Base-by-base conservation (phyloP, 306 rosid genomes). In the Vigna unguiculata region DNA sequence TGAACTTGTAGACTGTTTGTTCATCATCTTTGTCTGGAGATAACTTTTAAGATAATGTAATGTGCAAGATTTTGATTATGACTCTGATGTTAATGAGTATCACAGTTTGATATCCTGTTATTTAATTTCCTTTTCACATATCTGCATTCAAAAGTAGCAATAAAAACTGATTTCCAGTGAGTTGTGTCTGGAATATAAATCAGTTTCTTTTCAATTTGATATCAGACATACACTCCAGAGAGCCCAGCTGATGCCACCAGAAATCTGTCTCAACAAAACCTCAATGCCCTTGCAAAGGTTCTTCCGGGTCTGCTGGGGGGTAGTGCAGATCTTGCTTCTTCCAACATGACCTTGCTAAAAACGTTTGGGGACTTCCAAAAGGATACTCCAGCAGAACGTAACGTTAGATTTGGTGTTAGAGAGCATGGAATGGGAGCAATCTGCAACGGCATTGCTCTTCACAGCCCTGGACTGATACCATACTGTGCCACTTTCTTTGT, bases 261-360 rank as follows among this genome's bases (percentile, higher is more conserved):
- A 78, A 96, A 91, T 66, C 75, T 96, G 54, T 96, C 99, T 63
- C 99, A 96, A 78, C 80, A 79, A 78, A 91, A 90, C 85, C 98
- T 96, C 19, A 96, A 96, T 75, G 99, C 98, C 74, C 98, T 96
- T 52, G 97, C 83, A 0, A 86, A 83, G 43, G 97, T 92, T 83
- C 89, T 96, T 77, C 99, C 98, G 0, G 99, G 99, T 75, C 75
- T 96, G 68, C 80, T 96, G n/a, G 99, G 99, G 34, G 99, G 99
- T n/a, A 96, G 99, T 91, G 99, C 99, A 1, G 99, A 96, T 61
- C 93, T 96, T 70, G 99, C 99, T 32, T 96, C 99, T 65, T 96
- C 99, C 52, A 96, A 96, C 92, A 96, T 96, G 99, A 96, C 97
- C 81, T 85, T 96, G 67, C 83, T 96, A 83, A 96, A 96, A 87